These are phyloP conservation scores for Euptelea pleiosperma DNA, from an alignment of 164 flowering plant species.

Conservation along the genomic window DNA sequence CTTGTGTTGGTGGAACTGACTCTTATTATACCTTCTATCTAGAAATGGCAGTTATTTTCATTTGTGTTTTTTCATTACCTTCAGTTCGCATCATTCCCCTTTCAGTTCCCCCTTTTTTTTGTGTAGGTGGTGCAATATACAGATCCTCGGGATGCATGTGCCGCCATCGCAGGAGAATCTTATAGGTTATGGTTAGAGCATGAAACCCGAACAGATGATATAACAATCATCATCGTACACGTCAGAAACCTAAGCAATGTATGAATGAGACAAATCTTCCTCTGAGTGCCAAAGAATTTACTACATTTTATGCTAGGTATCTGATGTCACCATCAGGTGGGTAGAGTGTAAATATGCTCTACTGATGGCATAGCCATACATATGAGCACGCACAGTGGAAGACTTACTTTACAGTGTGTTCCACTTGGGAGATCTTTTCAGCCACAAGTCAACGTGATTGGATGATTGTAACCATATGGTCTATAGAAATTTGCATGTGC, in stretches of 20 bases:
- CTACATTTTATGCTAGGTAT: slow-evolving; percentile 1
- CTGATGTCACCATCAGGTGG: neutral
- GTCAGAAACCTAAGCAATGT: slow-evolving; percentile 64
- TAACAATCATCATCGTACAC: slow-evolving; percentile 86
- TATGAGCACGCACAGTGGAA: too few species aligned
- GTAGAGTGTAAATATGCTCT: neutral
- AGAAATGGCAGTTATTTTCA: too few species aligned
- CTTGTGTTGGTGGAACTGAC: too few species aligned
- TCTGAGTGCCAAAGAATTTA: neutral
- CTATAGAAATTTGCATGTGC: neutral
- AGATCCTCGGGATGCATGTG: slow-evolving; percentile 94
- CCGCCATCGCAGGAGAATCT: slow-evolving; percentile 82
- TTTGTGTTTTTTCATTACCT: neutral
- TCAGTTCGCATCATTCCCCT: neutral
- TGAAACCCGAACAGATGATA: slow-evolving; percentile 95
- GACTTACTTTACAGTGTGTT: too few species aligned
- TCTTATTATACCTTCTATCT: too few species aligned
- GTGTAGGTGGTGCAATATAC: slow-evolving; percentile 61
- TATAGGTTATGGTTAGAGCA: slow-evolving; percentile 92
- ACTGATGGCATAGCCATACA: slow-evolving; percentile 13
- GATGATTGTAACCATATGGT: neutral
- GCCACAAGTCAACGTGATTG: neutral
- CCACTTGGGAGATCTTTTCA: too few species aligned
- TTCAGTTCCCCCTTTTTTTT: neutral
- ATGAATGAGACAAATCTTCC: slow-evolving; percentile 23